phyloP scores from a whole-genome alignment of 75 land plant species.

The Pseudotsuga menziesii region DNA sequence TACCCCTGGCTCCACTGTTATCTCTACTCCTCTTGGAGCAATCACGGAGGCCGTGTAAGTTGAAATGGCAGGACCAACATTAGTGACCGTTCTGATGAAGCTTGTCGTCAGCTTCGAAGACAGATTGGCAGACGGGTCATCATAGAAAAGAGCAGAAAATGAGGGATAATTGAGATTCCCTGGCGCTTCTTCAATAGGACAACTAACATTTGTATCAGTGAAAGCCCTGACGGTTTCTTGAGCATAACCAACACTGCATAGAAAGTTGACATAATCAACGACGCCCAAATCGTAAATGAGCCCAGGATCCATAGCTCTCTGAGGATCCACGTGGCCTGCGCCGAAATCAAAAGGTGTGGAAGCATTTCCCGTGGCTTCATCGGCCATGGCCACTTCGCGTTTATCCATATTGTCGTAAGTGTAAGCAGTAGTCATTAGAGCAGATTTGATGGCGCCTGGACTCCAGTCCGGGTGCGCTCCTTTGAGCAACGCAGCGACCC shows the following conservation, averaged over 20 bases:
- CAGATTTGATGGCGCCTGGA: slow-evolving; percentile 79
- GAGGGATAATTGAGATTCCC: slow-evolving; percentile 72
- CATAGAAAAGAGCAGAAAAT: slow-evolving; percentile 45
- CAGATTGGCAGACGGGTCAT: slow-evolving; percentile 15
- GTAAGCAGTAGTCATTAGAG: slow-evolving; percentile 83
- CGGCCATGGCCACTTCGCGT: slow-evolving; percentile 32
- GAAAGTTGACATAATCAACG: slow-evolving; percentile 32
- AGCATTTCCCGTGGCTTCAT: slow-evolving; percentile 64
- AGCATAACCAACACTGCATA: slow-evolving; percentile 18
- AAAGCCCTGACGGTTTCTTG: background rate
- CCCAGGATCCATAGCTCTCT: slow-evolving; percentile 39
- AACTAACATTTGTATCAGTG: background rate
- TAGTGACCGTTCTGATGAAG: slow-evolving; percentile 59
- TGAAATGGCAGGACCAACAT: slow-evolving; percentile 46
- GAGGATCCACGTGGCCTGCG: slow-evolving; percentile 28
- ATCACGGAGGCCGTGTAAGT: slow-evolving; percentile 24
- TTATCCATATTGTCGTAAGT: slow-evolving; percentile 29
- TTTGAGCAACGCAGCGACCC: slow-evolving; percentile 72
- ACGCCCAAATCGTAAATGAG: slow-evolving; percentile 38
- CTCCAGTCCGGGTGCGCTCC: slow-evolving; percentile 78
- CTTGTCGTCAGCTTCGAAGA: no score
- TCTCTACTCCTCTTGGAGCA: slow-evolving; percentile 26
- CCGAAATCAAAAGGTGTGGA: slow-evolving; percentile 62
- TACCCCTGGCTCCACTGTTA: slow-evolving; percentile 42
- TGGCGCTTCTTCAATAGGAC: slow-evolving; percentile 19